These are phyloP conservation scores for Gracilariopsis chorda DNA, from an alignment of 23 red algal genomes.

Conservation along the genomic window DNA sequence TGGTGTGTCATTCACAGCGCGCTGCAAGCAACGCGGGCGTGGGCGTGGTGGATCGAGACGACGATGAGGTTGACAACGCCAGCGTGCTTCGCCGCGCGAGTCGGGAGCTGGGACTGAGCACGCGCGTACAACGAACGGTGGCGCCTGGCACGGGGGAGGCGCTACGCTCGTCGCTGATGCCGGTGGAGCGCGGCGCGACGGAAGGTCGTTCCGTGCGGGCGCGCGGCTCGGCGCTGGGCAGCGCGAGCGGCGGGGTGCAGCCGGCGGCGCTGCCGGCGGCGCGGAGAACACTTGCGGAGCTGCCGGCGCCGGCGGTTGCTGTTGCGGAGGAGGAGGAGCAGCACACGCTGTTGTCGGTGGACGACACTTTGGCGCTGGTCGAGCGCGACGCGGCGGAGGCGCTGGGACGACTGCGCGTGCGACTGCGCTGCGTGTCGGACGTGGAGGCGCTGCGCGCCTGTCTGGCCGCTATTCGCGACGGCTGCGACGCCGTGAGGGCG, in stretches of 20 bases:
- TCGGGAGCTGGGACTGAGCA: constrained; percentile 7
- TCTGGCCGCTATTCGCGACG: constrained; percentile 27
- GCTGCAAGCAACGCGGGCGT: neutral
- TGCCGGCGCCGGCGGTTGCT: neutral
- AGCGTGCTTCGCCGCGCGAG: constrained; percentile 1
- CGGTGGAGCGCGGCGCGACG: constrained; percentile 1
- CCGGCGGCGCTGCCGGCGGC: neutral
- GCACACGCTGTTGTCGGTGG: neutral
- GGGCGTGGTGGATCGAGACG: neutral
- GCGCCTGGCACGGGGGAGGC: neutral
- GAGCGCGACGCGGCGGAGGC: constrained; percentile 37
- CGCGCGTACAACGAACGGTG: neutral
- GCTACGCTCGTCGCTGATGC: neutral
- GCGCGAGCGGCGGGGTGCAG: neutral
- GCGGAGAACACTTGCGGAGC: no score
- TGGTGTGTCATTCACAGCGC: constrained; percentile 21
- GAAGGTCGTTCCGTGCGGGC: neutral
- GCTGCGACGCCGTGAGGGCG: neutral
- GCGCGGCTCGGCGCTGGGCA: neutral
- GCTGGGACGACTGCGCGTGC: neutral
- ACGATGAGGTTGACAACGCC: neutral
- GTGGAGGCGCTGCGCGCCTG: constrained; percentile 15
- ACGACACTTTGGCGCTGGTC: constrained; percentile 6
- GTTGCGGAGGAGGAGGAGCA: neutral
- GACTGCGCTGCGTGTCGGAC: neutral